Evolutionary conservation across 1,284 basidiomycete genomes (phyloP).

Genomic region (Xerocomus cyaneibrunnescens): DNA sequence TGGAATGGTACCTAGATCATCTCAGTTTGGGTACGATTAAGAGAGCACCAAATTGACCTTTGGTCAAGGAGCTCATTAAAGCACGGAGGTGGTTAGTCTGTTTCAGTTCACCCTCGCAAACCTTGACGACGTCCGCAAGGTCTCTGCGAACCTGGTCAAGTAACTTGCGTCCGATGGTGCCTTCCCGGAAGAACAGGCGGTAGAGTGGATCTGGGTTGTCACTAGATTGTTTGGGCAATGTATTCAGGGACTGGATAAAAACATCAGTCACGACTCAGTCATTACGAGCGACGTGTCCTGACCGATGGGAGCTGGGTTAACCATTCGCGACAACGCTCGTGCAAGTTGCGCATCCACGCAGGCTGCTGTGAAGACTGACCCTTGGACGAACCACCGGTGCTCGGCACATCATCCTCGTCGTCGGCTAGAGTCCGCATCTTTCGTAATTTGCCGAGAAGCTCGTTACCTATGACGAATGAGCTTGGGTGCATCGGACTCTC

Average conservation of each 20-base stretch:
- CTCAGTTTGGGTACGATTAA: conserved; percentile 7
- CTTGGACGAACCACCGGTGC: conserved; percentile 52
- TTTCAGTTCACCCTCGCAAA: conserved; percentile 85
- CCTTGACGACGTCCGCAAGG: conserved; percentile 75
- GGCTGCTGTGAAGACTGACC: conserved; percentile 72
- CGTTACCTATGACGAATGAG: conserved; percentile 59
- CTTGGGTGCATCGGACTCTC: background rate
- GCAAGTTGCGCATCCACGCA: conserved; percentile 87
- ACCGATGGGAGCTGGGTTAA: conserved; percentile 74
- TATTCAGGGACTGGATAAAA: conserved; percentile 55
- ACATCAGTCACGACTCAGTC: conserved; percentile 2
- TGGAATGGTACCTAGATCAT: conserved; percentile 73
- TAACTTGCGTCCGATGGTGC: conserved; percentile 74
- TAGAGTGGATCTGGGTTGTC: conserved; percentile 84
- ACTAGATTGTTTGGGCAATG: conserved; percentile 57
- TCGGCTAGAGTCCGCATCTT: conserved; percentile 92
- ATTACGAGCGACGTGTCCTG: conserved; percentile 26
- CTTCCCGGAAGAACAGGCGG: conserved; percentile 88
- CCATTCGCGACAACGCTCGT: conserved; percentile 83
- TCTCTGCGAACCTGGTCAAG: conserved; percentile 78
- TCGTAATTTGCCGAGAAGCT: conserved; percentile 79
- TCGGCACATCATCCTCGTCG: conserved; percentile 73
- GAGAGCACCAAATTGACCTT: conserved; percentile 52
- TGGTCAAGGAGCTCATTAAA: conserved; percentile 84
- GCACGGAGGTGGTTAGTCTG: conserved; percentile 92